Conservation (phyloP, 495 filamentous ascomycete species). For the Xylaria bambusicola region DNA sequence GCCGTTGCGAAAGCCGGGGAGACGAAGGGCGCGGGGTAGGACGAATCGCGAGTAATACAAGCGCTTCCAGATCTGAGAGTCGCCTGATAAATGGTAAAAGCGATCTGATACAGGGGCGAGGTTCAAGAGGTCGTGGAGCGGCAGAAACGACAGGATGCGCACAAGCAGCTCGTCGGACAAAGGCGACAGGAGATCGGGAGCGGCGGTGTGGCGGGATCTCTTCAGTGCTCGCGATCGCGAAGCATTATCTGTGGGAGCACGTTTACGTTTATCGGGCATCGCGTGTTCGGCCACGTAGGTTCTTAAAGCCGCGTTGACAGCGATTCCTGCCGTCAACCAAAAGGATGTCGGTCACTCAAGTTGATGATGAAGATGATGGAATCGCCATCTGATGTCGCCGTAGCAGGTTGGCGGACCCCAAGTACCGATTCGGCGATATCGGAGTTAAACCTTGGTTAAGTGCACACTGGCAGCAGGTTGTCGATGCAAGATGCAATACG, state of each 20-base stretch:
- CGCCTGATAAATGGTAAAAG: slow-evolving; percentile 71
- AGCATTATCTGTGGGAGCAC: slow-evolving; percentile 17
- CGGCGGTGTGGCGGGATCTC: slow-evolving; percentile 26
- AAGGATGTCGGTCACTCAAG: not conserved
- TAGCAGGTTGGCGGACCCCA: no score
- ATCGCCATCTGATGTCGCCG: not conserved
- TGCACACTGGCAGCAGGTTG: no score
- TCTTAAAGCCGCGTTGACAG: not conserved
- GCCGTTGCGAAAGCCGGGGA: slow-evolving; percentile 65
- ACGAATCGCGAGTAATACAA: slow-evolving; percentile 91
- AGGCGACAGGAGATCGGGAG: slow-evolving; percentile 48
- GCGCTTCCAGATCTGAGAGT: slow-evolving; percentile 89
- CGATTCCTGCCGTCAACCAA: not conserved
- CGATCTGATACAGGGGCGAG: slow-evolving; percentile 80
- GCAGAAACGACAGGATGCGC: slow-evolving; percentile 76
- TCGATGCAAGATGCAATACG: no score
- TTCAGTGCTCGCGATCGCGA: slow-evolving; percentile 24
- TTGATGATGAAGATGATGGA: not conserved
- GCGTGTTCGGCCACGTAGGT: not conserved
- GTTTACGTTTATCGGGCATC: slow-evolving; percentile 32
- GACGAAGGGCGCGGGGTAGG: slow-evolving; percentile 73
- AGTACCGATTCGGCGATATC: slow-evolving; percentile 5
- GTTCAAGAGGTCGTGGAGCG: slow-evolving; percentile 65
- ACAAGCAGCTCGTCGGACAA: slow-evolving; percentile 89
- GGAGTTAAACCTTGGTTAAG: no score